Conservation (phyloP, 768 basidiomycete species). For the Vishniacozyma victoriae region DNA sequence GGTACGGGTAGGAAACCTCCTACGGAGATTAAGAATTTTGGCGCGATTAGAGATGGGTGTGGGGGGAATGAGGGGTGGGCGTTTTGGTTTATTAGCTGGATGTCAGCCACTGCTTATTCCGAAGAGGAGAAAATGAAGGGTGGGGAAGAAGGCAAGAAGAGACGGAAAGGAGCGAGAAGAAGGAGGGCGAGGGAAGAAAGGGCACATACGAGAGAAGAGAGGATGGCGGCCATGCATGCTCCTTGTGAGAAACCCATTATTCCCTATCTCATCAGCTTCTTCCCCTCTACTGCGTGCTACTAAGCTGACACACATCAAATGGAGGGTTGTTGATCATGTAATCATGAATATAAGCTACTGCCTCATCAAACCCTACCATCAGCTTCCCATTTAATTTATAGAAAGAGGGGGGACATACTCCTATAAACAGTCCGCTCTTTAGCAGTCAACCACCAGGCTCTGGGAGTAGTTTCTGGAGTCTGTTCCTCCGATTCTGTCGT, state of each 20-base stretch:
- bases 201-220: conserved; percentile 35
- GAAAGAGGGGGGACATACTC: conserved; percentile 14
- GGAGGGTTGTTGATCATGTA: conserved; percentile 33
- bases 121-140: too few relatives aligned
- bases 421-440: conserved; percentile 32
- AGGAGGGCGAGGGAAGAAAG: not conserved
- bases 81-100: conserved; percentile 39
- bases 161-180: not conserved
- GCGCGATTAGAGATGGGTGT: conserved; percentile 18
- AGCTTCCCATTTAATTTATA: not conserved
- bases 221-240: conserved; percentile 43
- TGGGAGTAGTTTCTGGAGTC: conserved; percentile 43
- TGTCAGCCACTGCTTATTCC: too few relatives aligned
- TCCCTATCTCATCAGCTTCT: too few relatives aligned
- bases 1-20: conserved; percentile 40
- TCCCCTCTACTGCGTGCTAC: too few relatives aligned
- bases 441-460: conserved; percentile 42
- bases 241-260: conserved; percentile 47
- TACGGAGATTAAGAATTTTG: conserved; percentile 36
- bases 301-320: conserved; percentile 43
- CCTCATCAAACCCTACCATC: conserved; percentile 35
- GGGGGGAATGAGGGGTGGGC: conserved; percentile 31
- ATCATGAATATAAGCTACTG: conserved; percentile 37
- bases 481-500: conserved; percentile 34
- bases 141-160: too few relatives aligned